Evolutionary conservation across 129 eudicot species (phyloP), one percentile per base, ranked within the genome.

Genomic region (Artemisia argyi): DNA sequence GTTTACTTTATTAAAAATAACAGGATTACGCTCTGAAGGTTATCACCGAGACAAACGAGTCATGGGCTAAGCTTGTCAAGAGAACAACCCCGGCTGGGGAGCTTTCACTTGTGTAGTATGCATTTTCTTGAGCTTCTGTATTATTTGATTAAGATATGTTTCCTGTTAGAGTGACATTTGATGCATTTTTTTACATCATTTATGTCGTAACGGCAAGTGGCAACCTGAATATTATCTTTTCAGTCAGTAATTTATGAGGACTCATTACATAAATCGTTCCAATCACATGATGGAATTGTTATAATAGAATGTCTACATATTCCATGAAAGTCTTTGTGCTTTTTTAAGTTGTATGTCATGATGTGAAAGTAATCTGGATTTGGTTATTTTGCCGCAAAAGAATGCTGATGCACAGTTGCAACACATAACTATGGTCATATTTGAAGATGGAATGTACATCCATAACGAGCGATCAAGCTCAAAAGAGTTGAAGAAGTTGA

Each of bases 61-160:
- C 99, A 1, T 94, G 99, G 99, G 96, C 96, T 60, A 94, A 90
- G 77, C 96, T 94, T 39, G 97, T 94, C 26, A 90, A 94, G 71
- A 86, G 99, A 83, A 80, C 97, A 16, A 85, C 88, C 54, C 85
- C 96, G 9, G 79, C 99, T 19, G 99, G 97, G 62, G 99, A 94
- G 76, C 99, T 94, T 62, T 94, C 97, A 18, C 97, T 94, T 67
- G 83, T 86, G 76, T 94, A 79, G 82, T 39, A 68, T 68, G 66
- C 65, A 56, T 19, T 5, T 20, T 65, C 61, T 28, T 63, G 32
- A 28, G 81, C 66, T 44, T 16, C 7, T 59, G 35, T 66, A 59
- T 54, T 44, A 35, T 63, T 72, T 7, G 7, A 74, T 63, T 35
- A 70, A 22, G 56, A 58, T 69, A 20, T 69, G 22, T n/a, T 75